phyloP scores from a whole-genome alignment of 2,329 filamentous ascomycete genomes.

The Talaromyces sp. region DNA sequence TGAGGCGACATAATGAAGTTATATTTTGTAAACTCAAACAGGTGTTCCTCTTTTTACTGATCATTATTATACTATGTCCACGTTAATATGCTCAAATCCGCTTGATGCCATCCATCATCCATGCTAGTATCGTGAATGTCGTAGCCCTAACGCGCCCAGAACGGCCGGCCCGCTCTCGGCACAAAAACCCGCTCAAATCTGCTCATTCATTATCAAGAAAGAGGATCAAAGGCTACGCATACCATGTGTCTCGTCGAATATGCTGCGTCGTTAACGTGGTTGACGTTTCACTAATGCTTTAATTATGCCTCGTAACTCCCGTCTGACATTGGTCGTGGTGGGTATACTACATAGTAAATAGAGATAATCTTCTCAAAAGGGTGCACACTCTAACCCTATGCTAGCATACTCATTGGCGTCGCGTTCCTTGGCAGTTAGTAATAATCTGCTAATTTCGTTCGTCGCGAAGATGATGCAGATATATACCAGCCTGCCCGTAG shows the following conservation, averaged over 20 bases:
- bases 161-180: background rate
- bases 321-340: background rate
- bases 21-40: no score
- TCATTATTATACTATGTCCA: background rate
- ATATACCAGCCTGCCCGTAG: background rate
- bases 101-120: background rate
- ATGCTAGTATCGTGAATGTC: background rate
- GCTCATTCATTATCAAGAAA: background rate
- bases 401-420: background rate
- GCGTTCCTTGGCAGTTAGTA: background rate
- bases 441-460: slow-evolving; percentile 7
- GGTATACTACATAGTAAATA: background rate
- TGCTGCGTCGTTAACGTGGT: background rate
- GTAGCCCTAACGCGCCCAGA: background rate
- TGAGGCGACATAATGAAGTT: no score
- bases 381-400: background rate
- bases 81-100: slow-evolving; percentile 21
- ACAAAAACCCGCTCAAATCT: slow-evolving; percentile 1
- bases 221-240: background rate
- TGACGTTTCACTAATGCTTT: background rate
- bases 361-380: background rate
- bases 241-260: background rate
- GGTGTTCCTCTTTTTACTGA: background rate
- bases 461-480: background rate
- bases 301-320: background rate